Evolutionary conservation across 1,284 basidiomycete genomes (phyloP), one percentile per base, ranked within the genome.

Genomic region (Heterobasidion parviporum): DNA sequence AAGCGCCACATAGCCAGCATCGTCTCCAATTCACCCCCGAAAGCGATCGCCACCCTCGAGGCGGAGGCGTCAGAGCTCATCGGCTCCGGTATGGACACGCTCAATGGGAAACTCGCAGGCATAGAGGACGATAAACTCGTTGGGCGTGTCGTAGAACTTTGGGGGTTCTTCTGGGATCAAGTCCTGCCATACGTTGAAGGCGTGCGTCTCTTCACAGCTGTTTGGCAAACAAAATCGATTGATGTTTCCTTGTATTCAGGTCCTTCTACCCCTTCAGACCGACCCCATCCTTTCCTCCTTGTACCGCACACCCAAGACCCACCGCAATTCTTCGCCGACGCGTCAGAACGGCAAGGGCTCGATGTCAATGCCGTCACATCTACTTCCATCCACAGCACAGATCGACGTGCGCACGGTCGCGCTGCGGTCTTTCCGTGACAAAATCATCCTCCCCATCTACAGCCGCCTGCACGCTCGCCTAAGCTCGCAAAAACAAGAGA

Each of bases 81-180:
- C 53, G 81, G 83, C 0, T 83, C 85, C 1, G 96, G 96, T 9
- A 96, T 96, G 87, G 80, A 94, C 57, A 98, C 94, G 1, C 79
- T 98, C 45, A 92, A 92, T 59, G 83, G 92, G 0, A 94, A 93
- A 67, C 78, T 98, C 8, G 76, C 74, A 9, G 81, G 77, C 6
- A 72, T 88, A 32, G 86, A 87, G 34, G 91, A 94, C 50, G 81
- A 87, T 50, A 81, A 84, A 62, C 77, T 98, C 5, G 72, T 95
- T 15, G 75, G 76, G 1, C 79, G 91, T 8, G 77, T 96, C 9
- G 90, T 93, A 1, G 92, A 96, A 62, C 78, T 91, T 14, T 98
- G 95, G 95, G 82, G 80, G 6, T 95, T 96, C 74, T 98, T 97
- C 73, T 97, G 93, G 86, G 89, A 91, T 60, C 87, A 92, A 59